phyloP scores from a whole-genome alignment of 805 yeast species.

The Wickerhamomyces subpelliculosus region DNA sequence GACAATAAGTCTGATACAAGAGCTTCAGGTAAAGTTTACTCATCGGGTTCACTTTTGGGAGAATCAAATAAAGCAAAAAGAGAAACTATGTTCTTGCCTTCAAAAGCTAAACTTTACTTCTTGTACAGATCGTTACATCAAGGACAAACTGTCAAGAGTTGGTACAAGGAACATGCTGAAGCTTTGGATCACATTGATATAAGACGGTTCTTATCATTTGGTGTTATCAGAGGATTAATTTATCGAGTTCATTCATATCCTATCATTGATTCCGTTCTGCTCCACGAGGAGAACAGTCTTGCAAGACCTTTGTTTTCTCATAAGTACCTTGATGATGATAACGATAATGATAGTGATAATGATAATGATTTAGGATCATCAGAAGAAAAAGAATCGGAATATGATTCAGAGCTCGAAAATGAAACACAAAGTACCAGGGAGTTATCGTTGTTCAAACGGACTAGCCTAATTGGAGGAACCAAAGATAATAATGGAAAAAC shows the following conservation, averaged over 20 bases:
- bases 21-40: slow-evolving; percentile 1
- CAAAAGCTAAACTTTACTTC: slow-evolving; percentile 59
- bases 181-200: slow-evolving; percentile 64
- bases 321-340: too few species aligned
- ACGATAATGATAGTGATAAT: neutral
- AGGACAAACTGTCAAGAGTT: slow-evolving; percentile 68
- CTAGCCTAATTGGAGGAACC: too few species aligned
- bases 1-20: slow-evolving; percentile 1
- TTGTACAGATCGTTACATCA: slow-evolving; percentile 74
- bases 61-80: slow-evolving; percentile 1
- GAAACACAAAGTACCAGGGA: too few species aligned
- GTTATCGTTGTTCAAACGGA: too few species aligned
- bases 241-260: slow-evolving; percentile 81
- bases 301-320: neutral
- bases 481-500: too few species aligned
- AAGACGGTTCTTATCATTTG: slow-evolving; percentile 80
- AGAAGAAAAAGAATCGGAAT: too few species aligned
- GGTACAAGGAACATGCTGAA: slow-evolving; percentile 67
- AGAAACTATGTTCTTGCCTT: slow-evolving; percentile 37
- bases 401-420: too few species aligned
- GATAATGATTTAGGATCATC: too few species aligned
- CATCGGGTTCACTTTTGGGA: slow-evolving; percentile 10
- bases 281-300: slow-evolving; percentile 6
- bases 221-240: slow-evolving; percentile 72
- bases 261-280: slow-evolving; percentile 12